These are phyloP conservation scores for Tetraselmis striata DNA, from an alignment of 139 green algal species.

Conservation along the genomic window DNA sequence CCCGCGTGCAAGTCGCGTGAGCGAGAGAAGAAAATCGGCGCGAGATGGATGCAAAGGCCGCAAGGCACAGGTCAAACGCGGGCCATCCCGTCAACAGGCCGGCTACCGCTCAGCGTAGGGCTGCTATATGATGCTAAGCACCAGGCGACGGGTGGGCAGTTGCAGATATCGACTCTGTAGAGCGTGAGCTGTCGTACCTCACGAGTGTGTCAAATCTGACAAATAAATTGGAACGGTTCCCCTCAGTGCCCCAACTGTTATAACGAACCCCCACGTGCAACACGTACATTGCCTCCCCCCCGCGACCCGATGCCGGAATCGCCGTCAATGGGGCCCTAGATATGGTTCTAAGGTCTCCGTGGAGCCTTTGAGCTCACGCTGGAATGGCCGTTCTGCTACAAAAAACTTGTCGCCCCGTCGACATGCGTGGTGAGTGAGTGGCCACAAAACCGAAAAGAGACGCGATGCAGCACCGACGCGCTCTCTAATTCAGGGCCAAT, in stretches of 20 bases:
- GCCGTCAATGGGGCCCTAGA: background rate
- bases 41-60: background rate
- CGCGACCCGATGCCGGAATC: background rate
- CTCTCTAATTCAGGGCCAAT: background rate
- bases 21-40: background rate
- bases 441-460: background rate
- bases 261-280: background rate
- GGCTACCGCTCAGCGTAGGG: background rate
- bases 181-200: background rate
- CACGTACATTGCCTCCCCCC: background rate
- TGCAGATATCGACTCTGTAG: background rate
- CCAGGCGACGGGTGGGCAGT: background rate
- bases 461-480: background rate
- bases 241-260: background rate
- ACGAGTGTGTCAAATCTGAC: background rate
- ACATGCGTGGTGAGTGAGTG: background rate
- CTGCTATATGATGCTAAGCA: background rate
- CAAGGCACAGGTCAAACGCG: background rate
- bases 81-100: background rate
- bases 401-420: background rate
- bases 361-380: background rate
- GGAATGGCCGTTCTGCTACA: background rate
- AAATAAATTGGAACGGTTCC: background rate
- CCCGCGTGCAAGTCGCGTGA: background rate
- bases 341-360: background rate